phyloP scores from a whole-genome alignment of 108 stramenopile genomes.

The Hondaea fermentalgiana region DNA sequence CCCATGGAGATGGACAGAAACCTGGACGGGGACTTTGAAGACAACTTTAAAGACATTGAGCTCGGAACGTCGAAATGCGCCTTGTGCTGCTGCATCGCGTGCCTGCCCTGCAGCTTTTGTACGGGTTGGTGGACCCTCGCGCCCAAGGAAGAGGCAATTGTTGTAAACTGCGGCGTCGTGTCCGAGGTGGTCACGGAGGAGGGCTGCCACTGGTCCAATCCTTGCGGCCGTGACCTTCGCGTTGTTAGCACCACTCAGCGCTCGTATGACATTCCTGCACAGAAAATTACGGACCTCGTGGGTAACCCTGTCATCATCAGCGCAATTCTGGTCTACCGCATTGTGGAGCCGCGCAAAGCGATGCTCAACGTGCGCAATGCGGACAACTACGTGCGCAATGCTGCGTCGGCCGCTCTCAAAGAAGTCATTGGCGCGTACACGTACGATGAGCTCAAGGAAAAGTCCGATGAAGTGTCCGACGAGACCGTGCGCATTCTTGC shows the following conservation, averaged over 20 bases:
- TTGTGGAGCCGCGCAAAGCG: neutral
- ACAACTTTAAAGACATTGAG: neutral
- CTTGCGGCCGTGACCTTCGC: neutral
- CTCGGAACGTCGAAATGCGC: neutral
- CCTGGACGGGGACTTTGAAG: neutral
- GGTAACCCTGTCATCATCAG: neutral
- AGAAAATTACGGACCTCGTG: neutral
- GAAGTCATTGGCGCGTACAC: neutral
- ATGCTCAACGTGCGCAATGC: neutral
- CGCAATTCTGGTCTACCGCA: neutral
- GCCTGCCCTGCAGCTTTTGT: neutral
- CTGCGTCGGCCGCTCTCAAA: neutral
- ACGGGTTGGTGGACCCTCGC: neutral
- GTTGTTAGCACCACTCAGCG: neutral
- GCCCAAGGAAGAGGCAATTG: neutral
- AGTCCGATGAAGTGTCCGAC: neutral
- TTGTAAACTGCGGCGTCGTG: neutral
- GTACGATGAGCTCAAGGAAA: constrained; percentile 3
- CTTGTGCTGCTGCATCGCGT: neutral
- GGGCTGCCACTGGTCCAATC: neutral
- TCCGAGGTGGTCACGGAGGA: neutral
- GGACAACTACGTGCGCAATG: neutral
- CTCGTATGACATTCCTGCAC: neutral
- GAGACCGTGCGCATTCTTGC: neutral
- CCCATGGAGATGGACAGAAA: neutral